phyloP scores from a whole-genome alignment of 2,329 filamentous ascomycete species.

The Torrubiellomyces zombiae region DNA sequence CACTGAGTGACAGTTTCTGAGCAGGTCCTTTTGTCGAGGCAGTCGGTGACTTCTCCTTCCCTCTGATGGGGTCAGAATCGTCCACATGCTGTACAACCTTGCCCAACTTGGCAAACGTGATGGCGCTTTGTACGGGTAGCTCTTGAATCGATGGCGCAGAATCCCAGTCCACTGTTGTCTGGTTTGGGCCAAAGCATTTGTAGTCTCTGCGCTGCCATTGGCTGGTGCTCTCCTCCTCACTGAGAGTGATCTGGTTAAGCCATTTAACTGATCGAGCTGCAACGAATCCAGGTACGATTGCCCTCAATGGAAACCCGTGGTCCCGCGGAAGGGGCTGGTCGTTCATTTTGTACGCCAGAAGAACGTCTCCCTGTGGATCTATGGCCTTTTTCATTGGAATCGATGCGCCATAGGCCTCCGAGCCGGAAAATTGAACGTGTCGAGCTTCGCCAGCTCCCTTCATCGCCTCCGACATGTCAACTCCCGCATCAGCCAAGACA shows the following conservation, averaged over 20 bases:
- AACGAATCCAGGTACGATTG: constrained; percentile 47
- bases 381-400: constrained; percentile 42
- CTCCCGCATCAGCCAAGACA: constrained; percentile 37
- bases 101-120: constrained; percentile 33
- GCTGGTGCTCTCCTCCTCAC: constrained; percentile 47
- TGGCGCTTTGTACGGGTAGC: constrained; percentile 50
- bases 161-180: constrained; percentile 43
- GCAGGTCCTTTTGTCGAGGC: constrained; percentile 3
- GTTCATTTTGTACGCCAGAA: constrained; percentile 54
- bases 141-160: constrained; percentile 48
- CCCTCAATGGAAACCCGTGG: constrained; percentile 48
- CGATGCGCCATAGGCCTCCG: constrained; percentile 44
- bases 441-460: constrained; percentile 20
- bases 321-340: constrained; percentile 43
- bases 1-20: constrained; percentile 27
- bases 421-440: constrained; percentile 40
- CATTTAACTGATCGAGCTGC: constrained; percentile 55
- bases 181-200: constrained; percentile 51
- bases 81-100: constrained; percentile 12
- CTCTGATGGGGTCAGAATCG: background rate
- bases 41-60: background rate
- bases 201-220: constrained; percentile 54
- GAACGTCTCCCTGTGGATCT: constrained; percentile 44
- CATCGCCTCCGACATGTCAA: constrained; percentile 22
- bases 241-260: constrained; percentile 46